phyloP scores from a whole-genome alignment of 495 filamentous ascomycete genomes.

The Aspergillus nidulans region DNA sequence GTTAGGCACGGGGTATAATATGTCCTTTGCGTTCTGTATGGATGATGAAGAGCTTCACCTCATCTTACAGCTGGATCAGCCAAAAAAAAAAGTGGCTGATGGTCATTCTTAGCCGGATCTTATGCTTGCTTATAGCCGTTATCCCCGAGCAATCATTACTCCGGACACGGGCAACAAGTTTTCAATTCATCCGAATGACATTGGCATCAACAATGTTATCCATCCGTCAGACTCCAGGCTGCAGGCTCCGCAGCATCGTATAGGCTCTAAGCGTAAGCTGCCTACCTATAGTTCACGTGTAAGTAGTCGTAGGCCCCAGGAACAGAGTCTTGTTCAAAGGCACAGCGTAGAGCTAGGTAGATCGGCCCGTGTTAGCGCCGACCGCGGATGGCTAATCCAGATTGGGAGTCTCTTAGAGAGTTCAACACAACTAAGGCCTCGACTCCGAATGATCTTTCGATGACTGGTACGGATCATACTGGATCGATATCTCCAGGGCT shows the following conservation, averaged over 20 bases:
- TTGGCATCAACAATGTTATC: neutral
- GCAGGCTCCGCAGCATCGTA: too few relatives aligned
- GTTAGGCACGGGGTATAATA: neutral
- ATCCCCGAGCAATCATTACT: neutral
- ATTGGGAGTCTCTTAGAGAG: neutral
- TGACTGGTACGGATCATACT: conserved; percentile 39
- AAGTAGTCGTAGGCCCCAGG: too few relatives aligned
- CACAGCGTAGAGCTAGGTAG: neutral
- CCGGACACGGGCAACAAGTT: neutral
- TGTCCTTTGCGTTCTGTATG: neutral
- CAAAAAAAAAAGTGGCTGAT: neutral
- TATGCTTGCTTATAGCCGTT: conserved; percentile 2
- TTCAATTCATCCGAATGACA: neutral
- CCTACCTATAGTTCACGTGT: too few relatives aligned
- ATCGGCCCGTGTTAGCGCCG: conserved; percentile 36
- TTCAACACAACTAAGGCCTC: neutral
- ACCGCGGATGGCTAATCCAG: conserved; percentile 3
- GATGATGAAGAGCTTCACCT: neutral
- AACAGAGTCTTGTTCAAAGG: too few relatives aligned
- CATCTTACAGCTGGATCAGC: neutral
- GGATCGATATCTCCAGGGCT: conserved; percentile 26
- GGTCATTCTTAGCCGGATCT: neutral
- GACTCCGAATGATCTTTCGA: neutral
- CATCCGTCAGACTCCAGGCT: neutral
- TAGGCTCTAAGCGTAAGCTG: too few relatives aligned